These are phyloP conservation scores for Pulveroboletus ridleyi DNA, from an alignment of 1,284 basidiomycete species.

Conservation along the genomic window DNA sequence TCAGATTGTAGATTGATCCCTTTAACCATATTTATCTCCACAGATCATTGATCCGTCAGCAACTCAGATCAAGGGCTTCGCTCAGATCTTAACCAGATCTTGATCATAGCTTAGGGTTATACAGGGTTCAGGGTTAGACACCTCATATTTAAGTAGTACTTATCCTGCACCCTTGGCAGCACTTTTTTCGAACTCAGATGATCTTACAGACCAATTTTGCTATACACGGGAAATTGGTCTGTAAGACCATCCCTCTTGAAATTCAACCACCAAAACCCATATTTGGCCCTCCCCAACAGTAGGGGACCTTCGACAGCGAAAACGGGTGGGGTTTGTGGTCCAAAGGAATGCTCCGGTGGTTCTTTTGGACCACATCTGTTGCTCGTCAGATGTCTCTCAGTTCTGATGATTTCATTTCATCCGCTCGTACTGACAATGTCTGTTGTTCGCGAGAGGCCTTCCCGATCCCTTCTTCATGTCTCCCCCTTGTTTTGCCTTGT, in stretches of 20 bases:
- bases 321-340: not conserved
- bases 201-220: not conserved
- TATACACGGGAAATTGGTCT: not conserved
- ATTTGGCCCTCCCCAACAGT: not conserved
- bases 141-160: too few species aligned
- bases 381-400: conserved; percentile 1
- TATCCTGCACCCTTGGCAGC: too few species aligned
- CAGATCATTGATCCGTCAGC: too few species aligned
- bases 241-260: not conserved
- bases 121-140: too few species aligned
- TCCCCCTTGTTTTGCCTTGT: too few species aligned
- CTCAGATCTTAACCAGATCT: too few species aligned
- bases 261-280: not conserved
- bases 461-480: not conserved
- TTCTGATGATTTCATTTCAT: not conserved
- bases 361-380: not conserved
- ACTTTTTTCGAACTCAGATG: not conserved
- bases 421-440: not conserved
- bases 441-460: not conserved
- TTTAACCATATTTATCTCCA: too few species aligned
- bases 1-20: too few species aligned
- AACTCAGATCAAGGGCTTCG: too few species aligned
- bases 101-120: too few species aligned
- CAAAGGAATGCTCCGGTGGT: not conserved
- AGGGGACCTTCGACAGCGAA: not conserved